phyloP scores from a whole-genome alignment of 768 basidiomycete species.

The Suillus hirtellus region DNA sequence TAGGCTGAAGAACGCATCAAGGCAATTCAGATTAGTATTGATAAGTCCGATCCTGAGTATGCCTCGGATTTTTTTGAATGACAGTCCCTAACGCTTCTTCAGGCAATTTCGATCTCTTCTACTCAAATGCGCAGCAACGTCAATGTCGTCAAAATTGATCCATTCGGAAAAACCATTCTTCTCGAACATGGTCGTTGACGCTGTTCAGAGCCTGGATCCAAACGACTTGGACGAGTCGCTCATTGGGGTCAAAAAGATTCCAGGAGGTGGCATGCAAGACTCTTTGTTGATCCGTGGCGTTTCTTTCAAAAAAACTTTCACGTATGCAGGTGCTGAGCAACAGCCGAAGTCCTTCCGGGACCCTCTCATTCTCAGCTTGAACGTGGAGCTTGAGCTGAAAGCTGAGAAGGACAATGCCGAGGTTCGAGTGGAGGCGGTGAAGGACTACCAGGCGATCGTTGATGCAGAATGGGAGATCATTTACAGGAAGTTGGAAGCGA shows the following conservation, averaged over 20 bases:
- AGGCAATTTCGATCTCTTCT: slow-evolving; percentile 94
- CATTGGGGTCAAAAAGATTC: slow-evolving; percentile 96
- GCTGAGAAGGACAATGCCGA: slow-evolving; percentile 99
- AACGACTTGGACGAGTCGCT: slow-evolving; percentile 92
- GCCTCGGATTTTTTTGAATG: slow-evolving; percentile 40
- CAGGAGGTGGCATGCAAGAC: slow-evolving; percentile 98
- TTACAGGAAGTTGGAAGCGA: slow-evolving; percentile 93
- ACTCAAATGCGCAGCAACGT: slow-evolving; percentile 95
- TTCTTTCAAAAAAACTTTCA: slow-evolving; percentile 99
- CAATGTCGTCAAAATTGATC: slow-evolving; percentile 99
- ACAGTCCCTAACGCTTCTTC: slow-evolving; percentile 15
- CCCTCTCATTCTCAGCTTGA: slow-evolving; percentile 90
- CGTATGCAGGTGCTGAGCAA: slow-evolving; percentile 98
- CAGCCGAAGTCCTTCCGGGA: slow-evolving; percentile 91
- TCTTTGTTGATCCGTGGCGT: slow-evolving; percentile 83
- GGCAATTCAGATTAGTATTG: slow-evolving; percentile 85
- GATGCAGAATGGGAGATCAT: slow-evolving; percentile 99
- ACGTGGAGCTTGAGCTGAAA: slow-evolving; percentile 97
- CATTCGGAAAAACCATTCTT: slow-evolving; percentile 99
- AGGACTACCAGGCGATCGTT: slow-evolving; percentile 98
- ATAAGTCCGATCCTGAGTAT: slow-evolving; percentile 88
- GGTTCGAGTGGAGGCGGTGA: slow-evolving; percentile 93
- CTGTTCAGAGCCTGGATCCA: slow-evolving; percentile 90
- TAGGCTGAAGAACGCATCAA: slow-evolving; percentile 87
- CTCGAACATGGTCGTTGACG: slow-evolving; percentile 98